These are phyloP conservation scores for Platanus orientalis DNA, from an alignment of 164 flowering plant genomes.

Conservation along the genomic window DNA sequence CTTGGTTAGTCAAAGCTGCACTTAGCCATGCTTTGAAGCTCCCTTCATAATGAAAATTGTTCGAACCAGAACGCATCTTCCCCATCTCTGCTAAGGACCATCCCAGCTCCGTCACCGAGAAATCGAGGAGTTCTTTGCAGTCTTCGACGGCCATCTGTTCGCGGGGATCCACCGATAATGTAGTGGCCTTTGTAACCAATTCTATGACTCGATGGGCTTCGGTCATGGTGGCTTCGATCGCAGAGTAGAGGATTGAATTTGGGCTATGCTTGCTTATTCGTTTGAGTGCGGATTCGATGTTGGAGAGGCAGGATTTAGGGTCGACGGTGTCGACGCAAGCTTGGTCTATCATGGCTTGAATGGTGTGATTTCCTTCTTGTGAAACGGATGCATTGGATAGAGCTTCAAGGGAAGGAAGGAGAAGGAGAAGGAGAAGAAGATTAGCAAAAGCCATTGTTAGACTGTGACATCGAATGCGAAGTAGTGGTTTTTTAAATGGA, in stretches of 20 bases:
- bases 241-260: constrained; percentile 40
- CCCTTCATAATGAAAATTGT: constrained; percentile 21
- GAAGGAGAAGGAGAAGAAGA: constrained; percentile 9
- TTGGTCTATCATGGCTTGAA: constrained; percentile 30
- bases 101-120: constrained; percentile 55
- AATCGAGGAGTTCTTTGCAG: constrained; percentile 64
- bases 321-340: constrained; percentile 35
- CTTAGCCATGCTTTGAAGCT: constrained; percentile 65
- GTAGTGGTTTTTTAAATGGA: no score
- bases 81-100: constrained; percentile 56
- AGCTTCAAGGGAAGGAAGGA: constrained; percentile 18
- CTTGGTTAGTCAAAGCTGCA: constrained; percentile 70
- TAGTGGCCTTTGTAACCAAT: constrained; percentile 33
- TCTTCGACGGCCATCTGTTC: constrained; percentile 61
- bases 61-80: constrained; percentile 7
- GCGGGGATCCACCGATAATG: constrained; percentile 36
- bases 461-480: no score
- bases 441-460: constrained; percentile 14
- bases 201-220: constrained; percentile 39
- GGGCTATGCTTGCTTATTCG: constrained; percentile 9
- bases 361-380: constrained; percentile 7
- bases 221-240: constrained; percentile 31
- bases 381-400: constrained; percentile 13
- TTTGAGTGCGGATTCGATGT: constrained; percentile 27
- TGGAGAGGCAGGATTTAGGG: constrained; percentile 34